These are phyloP conservation scores for Fusarium continuum DNA, from an alignment of 2,329 filamentous ascomycete genomes.

Conservation along the genomic window DNA sequence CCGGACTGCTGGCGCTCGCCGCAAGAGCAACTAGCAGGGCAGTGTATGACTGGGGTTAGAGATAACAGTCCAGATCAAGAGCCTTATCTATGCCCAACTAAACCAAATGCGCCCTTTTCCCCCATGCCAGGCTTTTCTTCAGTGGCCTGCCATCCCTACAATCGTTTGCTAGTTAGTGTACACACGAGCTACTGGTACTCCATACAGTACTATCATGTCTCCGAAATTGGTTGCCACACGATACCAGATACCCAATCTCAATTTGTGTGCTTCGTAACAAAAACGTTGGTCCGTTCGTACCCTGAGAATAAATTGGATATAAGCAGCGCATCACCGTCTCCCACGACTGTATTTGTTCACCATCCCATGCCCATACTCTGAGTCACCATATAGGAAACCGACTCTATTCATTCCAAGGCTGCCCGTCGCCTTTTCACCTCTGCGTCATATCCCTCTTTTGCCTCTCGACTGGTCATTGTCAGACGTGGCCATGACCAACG, in stretches of 20 bases:
- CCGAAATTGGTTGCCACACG: constrained; percentile 15
- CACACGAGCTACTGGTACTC: neutral
- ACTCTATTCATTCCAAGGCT: constrained; percentile 15
- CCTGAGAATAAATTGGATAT: constrained; percentile 21
- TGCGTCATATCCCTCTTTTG: constrained; percentile 10
- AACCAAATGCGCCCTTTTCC: constrained; percentile 27
- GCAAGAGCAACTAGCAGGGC: neutral
- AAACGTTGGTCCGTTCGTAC: constrained; percentile 21
- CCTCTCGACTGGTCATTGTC: constrained; percentile 34
- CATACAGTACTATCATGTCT: constrained; percentile 26
- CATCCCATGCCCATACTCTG: neutral
- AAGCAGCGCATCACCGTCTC: constrained; percentile 17
- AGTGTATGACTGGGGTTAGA: constrained; percentile 17
- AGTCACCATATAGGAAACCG: neutral
- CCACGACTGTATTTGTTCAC: neutral
- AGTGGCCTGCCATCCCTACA: constrained; percentile 1
- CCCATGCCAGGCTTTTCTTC: constrained; percentile 14
- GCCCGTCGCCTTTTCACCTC: constrained; percentile 32
- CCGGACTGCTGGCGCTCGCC: too few relatives aligned
- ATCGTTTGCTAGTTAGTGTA: neutral
- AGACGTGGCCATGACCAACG: constrained; percentile 41
- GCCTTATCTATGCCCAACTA: constrained; percentile 21
- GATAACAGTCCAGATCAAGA: constrained; percentile 27
- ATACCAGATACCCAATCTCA: constrained; percentile 16
- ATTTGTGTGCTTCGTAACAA: constrained; percentile 2